Base-by-base conservation (phyloP, 2,329 filamentous ascomycete species). In the Diaporthe helianthi region DNA sequence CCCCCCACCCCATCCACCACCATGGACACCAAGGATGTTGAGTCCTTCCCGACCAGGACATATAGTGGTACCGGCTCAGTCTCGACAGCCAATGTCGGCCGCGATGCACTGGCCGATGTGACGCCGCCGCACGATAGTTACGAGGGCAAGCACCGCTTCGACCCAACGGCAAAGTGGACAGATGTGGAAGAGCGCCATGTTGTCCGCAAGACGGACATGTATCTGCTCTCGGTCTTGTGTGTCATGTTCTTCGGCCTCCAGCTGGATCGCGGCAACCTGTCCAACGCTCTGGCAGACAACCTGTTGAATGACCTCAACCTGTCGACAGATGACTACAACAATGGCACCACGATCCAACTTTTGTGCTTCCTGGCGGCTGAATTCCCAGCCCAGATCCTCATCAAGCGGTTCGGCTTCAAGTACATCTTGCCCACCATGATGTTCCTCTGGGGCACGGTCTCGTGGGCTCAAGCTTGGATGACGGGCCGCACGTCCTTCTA, bases 231-330 rank as follows among this genome's bases (percentile, higher is more conserved):
- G 26, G 82, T 80, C 79, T 68, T 83, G 5, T 84, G 82, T 70
- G 70, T 83, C 26, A 84, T 84, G 73, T 90, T 91, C 78, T 89
- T 90, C 68, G 87, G 86, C 0, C 80, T 91, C 5, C 87, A 91
- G 74, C 79, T 91, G 9, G 89, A 90, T 75, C 82, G 89, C 58
- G 87, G 88, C 64, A 91, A 91, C 74, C 79, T 91, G 74, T 83
- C 82, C 67, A 89, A 89, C 73, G 89, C 88, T 3, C 79, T 88
- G 36, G 87, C 87, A 1, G 89, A 91, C 75, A 86, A 88, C 73
- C 82, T 92, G 74, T 81, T 92, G 10, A 79, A 77, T 58, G 90
- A 89, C 68, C 76, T 85, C 33, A 75, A 78, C 0, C 69, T 86
- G 68, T 83, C 76, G 0, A 83, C 80, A 12, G 81, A 86, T 75